Evolutionary conservation across 257 asterid genomes (phyloP), one percentile per base, ranked within the genome.

Genomic region (Rubia yunnanensis): DNA sequence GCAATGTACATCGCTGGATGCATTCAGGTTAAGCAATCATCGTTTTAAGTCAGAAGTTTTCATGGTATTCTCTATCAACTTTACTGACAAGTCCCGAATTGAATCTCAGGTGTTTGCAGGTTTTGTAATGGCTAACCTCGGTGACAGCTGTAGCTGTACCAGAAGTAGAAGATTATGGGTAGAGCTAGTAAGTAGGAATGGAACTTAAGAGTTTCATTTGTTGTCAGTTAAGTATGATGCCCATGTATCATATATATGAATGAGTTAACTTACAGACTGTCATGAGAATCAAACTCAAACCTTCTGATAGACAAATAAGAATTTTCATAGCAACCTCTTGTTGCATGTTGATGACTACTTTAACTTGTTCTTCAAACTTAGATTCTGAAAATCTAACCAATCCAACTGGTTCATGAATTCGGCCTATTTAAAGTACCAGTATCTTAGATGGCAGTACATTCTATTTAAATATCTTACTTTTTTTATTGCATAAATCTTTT

Each of bases 81-180:
- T 36, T 27, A 22, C 60, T 55, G 53, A 76, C 59, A 27, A 61
- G 20, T 34, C 17, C 6, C 31, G 30, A 39, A 39, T 52, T 65
- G n/a, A 5, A 73, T 67, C 28, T 53, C 82, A 89, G 95, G 95
- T 89, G 10, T 84, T 89, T 74, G 84, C 84, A 63, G 95, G 96
- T 55, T 86, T 88, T 73, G 71, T 83, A 11, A 53, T 83, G 2
- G 95, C 92, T 62, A 88, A 84, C 74, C 57, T 84, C 27, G 78
- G 85, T 7, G 87, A 84, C 64, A 80, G 76, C 70, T 72, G 71
- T 62, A 80, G 77, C 70, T 72, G 70, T 64, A 66, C 86, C 7
- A 79, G 84, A 68, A 70, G 67, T 39, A 65, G 79, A 72, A 69
- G 84, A 73, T 72, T 26, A 17, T 31, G 60, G 14, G 39, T 49